phyloP scores from a whole-genome alignment of 257 asterid species.

The Solanum arcanum region DNA sequence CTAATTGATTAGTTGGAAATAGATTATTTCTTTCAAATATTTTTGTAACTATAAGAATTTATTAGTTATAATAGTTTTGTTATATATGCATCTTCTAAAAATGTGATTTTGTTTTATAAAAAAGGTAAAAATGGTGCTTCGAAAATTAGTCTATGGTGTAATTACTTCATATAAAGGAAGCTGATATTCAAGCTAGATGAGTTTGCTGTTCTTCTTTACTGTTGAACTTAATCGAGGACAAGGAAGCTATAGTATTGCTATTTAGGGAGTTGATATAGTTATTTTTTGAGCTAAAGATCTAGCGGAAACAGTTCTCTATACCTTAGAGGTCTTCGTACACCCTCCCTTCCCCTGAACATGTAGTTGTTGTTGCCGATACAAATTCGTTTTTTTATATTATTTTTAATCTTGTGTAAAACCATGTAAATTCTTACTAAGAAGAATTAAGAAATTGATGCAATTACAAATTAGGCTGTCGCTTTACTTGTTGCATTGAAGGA shows the following conservation, averaged over 20 bases:
- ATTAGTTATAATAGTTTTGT: not conserved
- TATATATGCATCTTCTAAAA: not conserved
- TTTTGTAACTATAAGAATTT: not conserved
- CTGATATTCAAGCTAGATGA: slow-evolving; percentile 77
- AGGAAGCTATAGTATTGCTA: not conserved
- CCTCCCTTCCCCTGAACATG: not conserved
- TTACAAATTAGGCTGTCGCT: not conserved
- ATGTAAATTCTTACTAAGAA: not conserved
- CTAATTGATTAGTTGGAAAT: not conserved
- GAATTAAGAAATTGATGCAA: not conserved
- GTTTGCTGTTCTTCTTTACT: slow-evolving; percentile 3
- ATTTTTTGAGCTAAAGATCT: not conserved
- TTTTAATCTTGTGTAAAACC: not conserved
- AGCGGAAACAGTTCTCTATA: not conserved
- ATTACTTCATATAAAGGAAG: slow-evolving; percentile 54
- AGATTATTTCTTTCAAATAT: not conserved
- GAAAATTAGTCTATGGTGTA: slow-evolving; percentile 57
- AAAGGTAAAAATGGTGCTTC: not conserved
- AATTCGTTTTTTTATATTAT: not conserved
- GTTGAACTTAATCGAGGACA: not conserved
- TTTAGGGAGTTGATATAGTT: not conserved
- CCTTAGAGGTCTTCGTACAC: not conserved
- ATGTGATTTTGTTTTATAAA: not conserved
- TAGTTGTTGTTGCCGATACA: not conserved
- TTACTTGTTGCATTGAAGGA: not conserved